These are phyloP conservation scores for Ustilago loliicola DNA, from an alignment of 1,284 basidiomycete species.

Conservation along the genomic window DNA sequence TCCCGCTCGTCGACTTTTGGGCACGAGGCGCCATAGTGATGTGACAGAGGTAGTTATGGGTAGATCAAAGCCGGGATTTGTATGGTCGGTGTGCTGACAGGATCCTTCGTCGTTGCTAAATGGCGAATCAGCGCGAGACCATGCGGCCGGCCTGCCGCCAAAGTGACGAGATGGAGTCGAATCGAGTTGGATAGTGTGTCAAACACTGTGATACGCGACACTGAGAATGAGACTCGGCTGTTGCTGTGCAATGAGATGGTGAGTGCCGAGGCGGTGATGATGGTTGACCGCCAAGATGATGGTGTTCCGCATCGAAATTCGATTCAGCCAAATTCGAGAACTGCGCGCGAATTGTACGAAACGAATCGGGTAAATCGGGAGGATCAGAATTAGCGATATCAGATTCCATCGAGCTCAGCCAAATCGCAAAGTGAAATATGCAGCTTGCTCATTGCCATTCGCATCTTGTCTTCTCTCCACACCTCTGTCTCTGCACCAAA, in stretches of 20 bases:
- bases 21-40: conserved; percentile 53
- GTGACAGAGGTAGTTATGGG: background rate
- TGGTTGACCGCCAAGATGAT: background rate
- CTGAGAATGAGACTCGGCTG: background rate
- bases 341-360: conserved; percentile 7
- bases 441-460: background rate
- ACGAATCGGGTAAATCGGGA: background rate
- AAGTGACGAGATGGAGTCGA: background rate
- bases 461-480: background rate
- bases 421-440: background rate
- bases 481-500: background rate
- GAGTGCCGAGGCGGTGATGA: background rate
- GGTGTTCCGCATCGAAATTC: conserved; percentile 10
- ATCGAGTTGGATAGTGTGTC: background rate
- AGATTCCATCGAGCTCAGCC: conserved; percentile 7
- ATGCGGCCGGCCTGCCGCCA: background rate
- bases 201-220: background rate
- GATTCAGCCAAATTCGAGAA: conserved; percentile 17
- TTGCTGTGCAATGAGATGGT: background rate
- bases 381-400: background rate
- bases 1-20: conserved; percentile 47
- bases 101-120: background rate
- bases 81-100: background rate
- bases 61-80: background rate
- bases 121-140: background rate